Conservation (phyloP, 805 yeast genomes). For the Alloascoidea africana region DNA sequence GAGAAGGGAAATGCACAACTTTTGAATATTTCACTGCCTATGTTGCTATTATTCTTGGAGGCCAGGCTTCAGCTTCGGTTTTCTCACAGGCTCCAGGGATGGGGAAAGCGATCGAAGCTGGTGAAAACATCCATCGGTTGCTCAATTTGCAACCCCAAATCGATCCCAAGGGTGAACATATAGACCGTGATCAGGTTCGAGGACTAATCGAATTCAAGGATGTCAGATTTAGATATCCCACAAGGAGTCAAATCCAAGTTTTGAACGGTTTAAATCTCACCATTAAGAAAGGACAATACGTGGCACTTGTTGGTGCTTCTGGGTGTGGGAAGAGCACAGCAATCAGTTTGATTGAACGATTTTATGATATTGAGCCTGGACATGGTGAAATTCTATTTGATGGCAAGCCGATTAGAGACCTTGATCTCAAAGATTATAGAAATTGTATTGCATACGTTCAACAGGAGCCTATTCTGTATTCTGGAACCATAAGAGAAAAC, state of each 20-base stretch:
- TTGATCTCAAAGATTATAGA: slow-evolving; percentile 35
- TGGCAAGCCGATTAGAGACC: slow-evolving; percentile 29
- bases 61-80: slow-evolving; percentile 14
- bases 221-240: slow-evolving; percentile 52
- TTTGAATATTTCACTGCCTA: slow-evolving; percentile 2
- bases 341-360: slow-evolving; percentile 35
- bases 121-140: slow-evolving; percentile 17
- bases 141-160: slow-evolving; percentile 18
- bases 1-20: background rate
- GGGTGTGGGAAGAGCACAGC: slow-evolving; percentile 51
- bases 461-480: slow-evolving; percentile 43
- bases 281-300: slow-evolving; percentile 33
- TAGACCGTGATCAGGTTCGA: slow-evolving; percentile 15
- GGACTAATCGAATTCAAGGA: slow-evolving; percentile 42
- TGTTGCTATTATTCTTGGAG: background rate
- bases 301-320: slow-evolving; percentile 56
- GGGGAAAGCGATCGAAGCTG: slow-evolving; percentile 24
- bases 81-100: slow-evolving; percentile 26
- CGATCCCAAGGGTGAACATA: slow-evolving; percentile 17
- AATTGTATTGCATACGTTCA: slow-evolving; percentile 41
- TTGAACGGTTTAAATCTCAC: slow-evolving; percentile 33
- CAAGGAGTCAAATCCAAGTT: slow-evolving; percentile 35
- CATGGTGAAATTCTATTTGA: slow-evolving; percentile 35
- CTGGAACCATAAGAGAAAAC: slow-evolving; percentile 41
- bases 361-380: slow-evolving; percentile 34